Evolutionary conservation across 2,329 filamentous ascomycete genomes (phyloP), one percentile per base, ranked within the genome.

Genomic region (Bipolaris cookei): DNA sequence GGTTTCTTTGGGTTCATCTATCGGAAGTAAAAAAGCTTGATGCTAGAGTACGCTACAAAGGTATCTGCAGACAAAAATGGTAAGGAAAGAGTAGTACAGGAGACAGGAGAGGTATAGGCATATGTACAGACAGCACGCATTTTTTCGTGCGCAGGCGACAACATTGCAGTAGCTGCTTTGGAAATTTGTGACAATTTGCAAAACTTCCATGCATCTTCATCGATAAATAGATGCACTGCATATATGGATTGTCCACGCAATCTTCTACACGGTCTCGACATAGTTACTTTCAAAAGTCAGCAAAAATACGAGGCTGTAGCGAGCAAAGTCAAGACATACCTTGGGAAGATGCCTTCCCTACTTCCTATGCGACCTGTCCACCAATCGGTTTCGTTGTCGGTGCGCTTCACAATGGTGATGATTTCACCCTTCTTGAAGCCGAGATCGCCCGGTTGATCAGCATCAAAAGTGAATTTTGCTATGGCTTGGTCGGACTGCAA

Each of bases 341-440:
- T 95, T 0, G 95, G 95, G 78, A 99, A 99, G 64, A 97, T 96
- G 35, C 95, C 95, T 53, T 93, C 90, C 66, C 88, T 85, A 64
- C 87, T 85, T 28, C 93, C 93, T 70, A 97, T 88, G 78, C 90
- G 89, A 23, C 95, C 95, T 16, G 94, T 98, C 95, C 94, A 98
- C 94, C 94, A 98, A 76, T 98, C 94, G 55, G 92, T 93, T 56
- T 91, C 90, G 67, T 90, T 97, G 4, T 98, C 91, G 4, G 94
- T 98, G 77, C 90, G 90, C 82, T 99, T 97, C 55, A 96, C 76
- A 56, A 99, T 92, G 1, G 92, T 97, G 64, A 99, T 97, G 54
- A 98, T 78, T 28, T 99, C 95, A 18, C 95, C 95, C 83, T 99
- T 99, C 81, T 96, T 97, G 79, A 99, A 99, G 0, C 89, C 91